Evolutionary conservation across 2,329 filamentous ascomycete species (phyloP), one percentile per base, ranked within the genome.

Genomic region (Talaromyces sp.): DNA sequence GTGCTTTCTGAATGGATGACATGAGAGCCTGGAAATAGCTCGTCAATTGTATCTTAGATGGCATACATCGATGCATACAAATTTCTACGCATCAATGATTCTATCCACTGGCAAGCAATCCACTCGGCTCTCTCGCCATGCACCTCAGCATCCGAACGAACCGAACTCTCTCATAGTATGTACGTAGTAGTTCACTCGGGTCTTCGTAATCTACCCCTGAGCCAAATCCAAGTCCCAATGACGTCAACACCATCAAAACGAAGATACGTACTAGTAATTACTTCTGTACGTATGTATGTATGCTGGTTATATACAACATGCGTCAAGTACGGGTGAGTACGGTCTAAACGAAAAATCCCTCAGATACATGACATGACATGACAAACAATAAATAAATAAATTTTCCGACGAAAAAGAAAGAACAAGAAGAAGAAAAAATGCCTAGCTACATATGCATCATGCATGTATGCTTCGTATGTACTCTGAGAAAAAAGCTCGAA

Each of bases 381-480:
- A 15, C 22, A 54, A n/a, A n/a, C n/a, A n/a, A n/a, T n/a, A n/a
- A n/a, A n/a, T n/a, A n/a, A 2, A 38, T 22, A 25, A 25, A 36
- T 29, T 5, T 53, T 31, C 47, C 51, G 29, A 22, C 29, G 10
- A 34, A 19, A 19, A 53, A 19, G 15, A n/a, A 19, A 25, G 11
- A 56, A 54, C 5, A 25, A 36, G 11, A 25, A 19, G 8, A 31
- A 38, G 10, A 56, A 19, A n/a, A 36, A 56, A 34, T 38, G 31
- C 29, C 53, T 56, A 56, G 53, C 53, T 22, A 56, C 53, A 56
- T 56, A 56, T 56, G 53, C 53, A 56, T 56, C 53, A 56, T 56
- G 53, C 31, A n/a, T n/a, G n/a, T n/a, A n/a, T n/a, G n/a, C n/a
- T n/a, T n/a, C n/a, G n/a, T n/a, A n/a, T n/a, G n/a, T n/a, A n/a